Evolutionary conservation across 2,329 filamentous ascomycete species (phyloP).

Genomic region (Hymenoscyphus albidus): DNA sequence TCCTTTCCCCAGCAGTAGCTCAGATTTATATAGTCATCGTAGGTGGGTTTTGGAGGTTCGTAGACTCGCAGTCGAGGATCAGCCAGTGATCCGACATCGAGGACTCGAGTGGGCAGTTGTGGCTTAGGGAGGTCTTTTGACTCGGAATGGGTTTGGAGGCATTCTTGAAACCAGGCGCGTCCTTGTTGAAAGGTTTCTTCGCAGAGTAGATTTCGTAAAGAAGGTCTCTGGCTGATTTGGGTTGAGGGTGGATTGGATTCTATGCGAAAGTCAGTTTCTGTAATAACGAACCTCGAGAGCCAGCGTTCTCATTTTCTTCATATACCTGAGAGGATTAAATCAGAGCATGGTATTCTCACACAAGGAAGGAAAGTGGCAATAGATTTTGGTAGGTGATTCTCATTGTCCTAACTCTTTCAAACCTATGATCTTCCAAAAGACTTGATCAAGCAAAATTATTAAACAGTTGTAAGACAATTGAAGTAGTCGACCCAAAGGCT

Average conservation of each 20-base stretch:
- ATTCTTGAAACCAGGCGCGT: constrained; percentile 7
- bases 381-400: too few relatives aligned
- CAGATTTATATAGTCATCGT: constrained; percentile 10
- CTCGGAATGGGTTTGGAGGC: constrained; percentile 4
- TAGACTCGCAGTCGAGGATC: constrained; percentile 3
- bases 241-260: constrained; percentile 7
- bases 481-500: too few relatives aligned
- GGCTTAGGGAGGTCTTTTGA: background rate
- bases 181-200: constrained; percentile 5
- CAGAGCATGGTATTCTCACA: background rate
- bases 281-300: background rate
- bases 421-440: too few relatives aligned
- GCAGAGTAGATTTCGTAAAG: background rate
- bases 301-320: background rate
- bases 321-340: background rate
- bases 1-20: constrained; percentile 9
- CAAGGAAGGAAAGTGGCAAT: background rate
- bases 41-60: constrained; percentile 4
- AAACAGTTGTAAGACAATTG: too few relatives aligned
- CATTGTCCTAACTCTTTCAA: too few relatives aligned
- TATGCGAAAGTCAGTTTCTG: background rate
- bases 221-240: constrained; percentile 13
- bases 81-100: constrained; percentile 10
- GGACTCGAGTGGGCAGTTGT: constrained; percentile 11
- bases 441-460: too few relatives aligned